Percentiles rank a stretch among this genome's conserved stretches.
Evolutionary conservation across 2,329 filamentous ascomycete genomes (phyloP).

Genomic region (Aspergillus hortae): DNA sequence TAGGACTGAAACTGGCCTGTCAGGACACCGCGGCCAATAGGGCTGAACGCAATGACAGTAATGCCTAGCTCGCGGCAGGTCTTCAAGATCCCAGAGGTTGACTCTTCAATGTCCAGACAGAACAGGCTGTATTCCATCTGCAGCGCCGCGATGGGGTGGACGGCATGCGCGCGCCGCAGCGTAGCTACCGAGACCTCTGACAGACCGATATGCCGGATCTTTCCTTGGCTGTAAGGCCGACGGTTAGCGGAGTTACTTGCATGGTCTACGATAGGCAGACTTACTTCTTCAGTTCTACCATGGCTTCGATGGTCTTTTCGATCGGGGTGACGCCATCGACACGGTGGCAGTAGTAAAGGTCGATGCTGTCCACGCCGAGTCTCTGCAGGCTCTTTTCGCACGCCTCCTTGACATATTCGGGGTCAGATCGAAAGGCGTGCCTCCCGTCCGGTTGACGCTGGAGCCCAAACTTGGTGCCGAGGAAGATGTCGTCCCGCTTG

Average conservation of each 20-base stretch:
- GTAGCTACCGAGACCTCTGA: slow-evolving; percentile 44
- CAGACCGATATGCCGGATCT: slow-evolving; percentile 49
- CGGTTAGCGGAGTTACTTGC: neutral
- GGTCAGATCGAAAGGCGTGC: slow-evolving; percentile 26
- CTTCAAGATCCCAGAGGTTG: slow-evolving; percentile 46
- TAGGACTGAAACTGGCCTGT: slow-evolving; percentile 39
- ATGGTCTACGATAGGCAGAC: neutral
- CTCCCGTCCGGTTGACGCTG: slow-evolving; percentile 15
- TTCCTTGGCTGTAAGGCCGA: slow-evolving; percentile 35
- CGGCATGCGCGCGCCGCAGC: slow-evolving; percentile 47
- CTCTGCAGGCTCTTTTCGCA: slow-evolving; percentile 41
- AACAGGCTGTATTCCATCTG: slow-evolving; percentile 54
- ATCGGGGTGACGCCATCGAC: slow-evolving; percentile 37
- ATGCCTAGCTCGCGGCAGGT: slow-evolving; percentile 59
- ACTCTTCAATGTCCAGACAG: slow-evolving; percentile 45
- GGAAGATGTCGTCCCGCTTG: slow-evolving; percentile 48
- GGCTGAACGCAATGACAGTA: slow-evolving; percentile 56
- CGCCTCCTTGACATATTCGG: slow-evolving; percentile 41
- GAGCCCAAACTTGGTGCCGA: slow-evolving; percentile 51
- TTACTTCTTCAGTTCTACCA: slow-evolving; percentile 32
- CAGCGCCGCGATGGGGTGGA: slow-evolving; percentile 47
- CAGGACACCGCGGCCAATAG: slow-evolving; percentile 54
- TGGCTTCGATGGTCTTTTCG: slow-evolving; percentile 40
- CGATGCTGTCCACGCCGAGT: slow-evolving; percentile 44
- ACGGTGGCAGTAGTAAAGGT: slow-evolving; percentile 39